Base-by-base conservation (phyloP, 2,329 filamentous ascomycete genomes). In the Xylaria multiplex region DNA sequence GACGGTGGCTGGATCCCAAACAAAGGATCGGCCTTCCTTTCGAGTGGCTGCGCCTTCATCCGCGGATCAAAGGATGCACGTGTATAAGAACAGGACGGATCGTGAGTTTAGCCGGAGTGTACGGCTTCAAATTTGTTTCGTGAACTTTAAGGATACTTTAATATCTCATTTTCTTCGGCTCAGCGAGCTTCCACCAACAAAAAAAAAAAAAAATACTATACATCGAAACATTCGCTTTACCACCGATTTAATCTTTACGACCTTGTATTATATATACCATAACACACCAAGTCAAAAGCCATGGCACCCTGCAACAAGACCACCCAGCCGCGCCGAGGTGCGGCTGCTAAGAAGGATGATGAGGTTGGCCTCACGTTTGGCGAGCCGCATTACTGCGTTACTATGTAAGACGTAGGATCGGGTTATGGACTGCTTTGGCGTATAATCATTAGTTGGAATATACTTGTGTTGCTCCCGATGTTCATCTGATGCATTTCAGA, bases 311-410 rank as follows among this genome's bases (percentile, higher is more conserved):
- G 24, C 22, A 16, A 22, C 32, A 43, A 49, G 13, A 56, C 19
- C 2, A 13, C 32, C 2, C 59, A 42, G 16, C 3, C 46, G 30
- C 43, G 50, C 14, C 57, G 50, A 14, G 45, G 62, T 11, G n/a
- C 27, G 5, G 56, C 35, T 35, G 35, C 27, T n/a, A 61, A 65
- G 42, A 13, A 49, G 1, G 62, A 65, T 9, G 19, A 64, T 1
- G 19, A 50, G 1, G 63, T 62, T 16, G 30, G 52, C 14, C 63
- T 65, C 7, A 65, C 57, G 1, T 65, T 65, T 53, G 63, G 63
- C n/a, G 30, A 53, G 9, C 45, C 48, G 43, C 30, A 7, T 11
- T 6, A 11, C 16, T 65, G 62, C 30, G 11, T 57, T 22, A 61
- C 61, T 19, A 40, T 65, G 57, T 65, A 46, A 50, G 11, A 42